Evolutionary conservation across 2,329 filamentous ascomycete species (phyloP), one percentile per base, ranked within the genome.

Genomic region (Lanzia echinophila): DNA sequence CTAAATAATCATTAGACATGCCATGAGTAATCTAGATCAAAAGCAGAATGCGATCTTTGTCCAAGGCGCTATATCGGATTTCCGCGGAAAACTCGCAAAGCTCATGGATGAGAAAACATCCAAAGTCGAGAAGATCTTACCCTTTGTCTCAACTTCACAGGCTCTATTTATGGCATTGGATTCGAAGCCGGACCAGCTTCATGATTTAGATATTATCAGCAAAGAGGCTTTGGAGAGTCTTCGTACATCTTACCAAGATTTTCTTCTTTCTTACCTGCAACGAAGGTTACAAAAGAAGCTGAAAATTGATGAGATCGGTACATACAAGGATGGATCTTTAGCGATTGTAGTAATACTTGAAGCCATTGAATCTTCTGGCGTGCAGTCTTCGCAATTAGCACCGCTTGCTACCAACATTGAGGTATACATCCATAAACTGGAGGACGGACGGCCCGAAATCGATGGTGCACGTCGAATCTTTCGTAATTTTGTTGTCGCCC

Each of bases 21-120:
- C 64, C n/a, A 55, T 54, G 4, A 54, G 53, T 31, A 64, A 65
- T 51, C 54, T 63, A 11, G 63, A 65, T 34, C 66, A 67, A 52
- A 20, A 54, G 42, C 62, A 61, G 46, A 66, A 60, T 33, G 61
- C 54, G 33, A 44, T 54, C 7, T 68, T 68, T 33, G 49, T 64
- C 6, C 45, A 43, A 13, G 56, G 60, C 17, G 60, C 59, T 13
- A 54, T 67, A 31, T 55, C 51, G n/a, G 49, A 57, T 12, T 58
- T 65, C 15, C 58, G 59, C 33, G 61, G 63, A 52, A 65, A 56
- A 17, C 42, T 59, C 13, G 51, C 47, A n/a, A 60, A 58, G 10
- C 39, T 39, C 46, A 36, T 53, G 15, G 49, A 59, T 33, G 65
- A 62, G 33, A 59, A 61, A 13, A 60, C 56, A 38, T 31, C 62